Conservation (phyloP, 805 yeast genomes). For the Pichia heedii region DNA sequence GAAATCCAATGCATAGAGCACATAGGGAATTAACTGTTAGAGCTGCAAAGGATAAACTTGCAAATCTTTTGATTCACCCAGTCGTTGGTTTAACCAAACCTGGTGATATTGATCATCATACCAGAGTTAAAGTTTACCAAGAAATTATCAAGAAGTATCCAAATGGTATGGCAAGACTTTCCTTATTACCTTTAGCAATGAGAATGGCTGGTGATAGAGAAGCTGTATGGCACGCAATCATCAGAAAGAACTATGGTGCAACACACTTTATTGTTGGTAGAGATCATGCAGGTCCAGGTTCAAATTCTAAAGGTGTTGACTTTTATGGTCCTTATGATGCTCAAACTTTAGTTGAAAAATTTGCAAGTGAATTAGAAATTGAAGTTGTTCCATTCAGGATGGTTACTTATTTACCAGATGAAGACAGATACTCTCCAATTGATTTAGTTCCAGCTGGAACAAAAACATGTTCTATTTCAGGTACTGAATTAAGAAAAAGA, state of each 20-base stretch:
- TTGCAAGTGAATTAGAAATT: conserved; percentile 70
- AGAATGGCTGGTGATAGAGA: conserved; percentile 99
- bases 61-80: conserved; percentile 86
- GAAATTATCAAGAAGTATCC: conserved; percentile 90
- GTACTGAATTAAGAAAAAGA: conserved; percentile 87
- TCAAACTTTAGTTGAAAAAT: conserved; percentile 73
- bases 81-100: conserved; percentile 96
- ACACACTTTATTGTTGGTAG: conserved; percentile 96
- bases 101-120: conserved; percentile 96
- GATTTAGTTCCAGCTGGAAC: conserved; percentile 77
- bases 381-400: conserved; percentile 93
- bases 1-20: conserved; percentile 99
- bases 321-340: conserved; percentile 98
- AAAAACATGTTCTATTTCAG: conserved; percentile 77
- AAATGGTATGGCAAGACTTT: conserved; percentile 82
- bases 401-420: conserved; percentile 94
- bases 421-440: conserved; percentile 90
- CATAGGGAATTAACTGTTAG: conserved; percentile 93
- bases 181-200: conserved; percentile 91
- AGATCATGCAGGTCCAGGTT: conserved; percentile 97
- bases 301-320: conserved; percentile 78
- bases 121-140: conserved; percentile 91
- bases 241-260: conserved; percentile 93
- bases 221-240: conserved; percentile 97
- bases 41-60: conserved; percentile 89